These are phyloP conservation scores for Cucumis melo DNA, from an alignment of 306 rosid genomes.

Conservation along the genomic window DNA sequence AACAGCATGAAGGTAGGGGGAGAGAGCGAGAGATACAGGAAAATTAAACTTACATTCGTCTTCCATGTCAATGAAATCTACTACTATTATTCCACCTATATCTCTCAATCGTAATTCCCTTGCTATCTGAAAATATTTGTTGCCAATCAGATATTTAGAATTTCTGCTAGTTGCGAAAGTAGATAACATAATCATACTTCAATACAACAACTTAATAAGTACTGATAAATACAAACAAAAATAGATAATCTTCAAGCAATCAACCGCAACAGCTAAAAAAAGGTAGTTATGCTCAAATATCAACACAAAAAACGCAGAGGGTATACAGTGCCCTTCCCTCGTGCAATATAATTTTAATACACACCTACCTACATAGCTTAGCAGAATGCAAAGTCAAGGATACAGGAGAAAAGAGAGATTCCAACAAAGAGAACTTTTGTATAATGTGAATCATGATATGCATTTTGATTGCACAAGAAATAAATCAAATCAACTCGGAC, in stretches of 20 bases:
- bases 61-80: slow-evolving; percentile 93
- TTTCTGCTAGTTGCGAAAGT: background rate
- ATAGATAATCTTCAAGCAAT: background rate
- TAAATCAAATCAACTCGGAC: background rate
- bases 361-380: background rate
- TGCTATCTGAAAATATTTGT: slow-evolving; percentile 57
- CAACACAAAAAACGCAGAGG: background rate
- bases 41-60: slow-evolving; percentile 64
- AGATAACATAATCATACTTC: background rate
- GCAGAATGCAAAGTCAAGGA: background rate
- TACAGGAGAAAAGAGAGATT: background rate
- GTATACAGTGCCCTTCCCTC: background rate
- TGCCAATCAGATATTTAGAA: slow-evolving; percentile 15
- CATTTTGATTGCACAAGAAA: background rate
- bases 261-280: background rate
- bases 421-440: background rate
- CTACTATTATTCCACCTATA: slow-evolving; percentile 95
- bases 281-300: background rate
- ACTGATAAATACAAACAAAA: background rate
- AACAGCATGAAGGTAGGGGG: background rate
- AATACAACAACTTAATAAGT: background rate
- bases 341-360: background rate
- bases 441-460: background rate
- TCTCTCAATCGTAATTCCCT: slow-evolving; percentile 91
- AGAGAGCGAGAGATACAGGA: slow-evolving; percentile 6